These are phyloP conservation scores for Zanthoxylum bungeanum DNA, from an alignment of 345 rosid species.

Conservation along the genomic window DNA sequence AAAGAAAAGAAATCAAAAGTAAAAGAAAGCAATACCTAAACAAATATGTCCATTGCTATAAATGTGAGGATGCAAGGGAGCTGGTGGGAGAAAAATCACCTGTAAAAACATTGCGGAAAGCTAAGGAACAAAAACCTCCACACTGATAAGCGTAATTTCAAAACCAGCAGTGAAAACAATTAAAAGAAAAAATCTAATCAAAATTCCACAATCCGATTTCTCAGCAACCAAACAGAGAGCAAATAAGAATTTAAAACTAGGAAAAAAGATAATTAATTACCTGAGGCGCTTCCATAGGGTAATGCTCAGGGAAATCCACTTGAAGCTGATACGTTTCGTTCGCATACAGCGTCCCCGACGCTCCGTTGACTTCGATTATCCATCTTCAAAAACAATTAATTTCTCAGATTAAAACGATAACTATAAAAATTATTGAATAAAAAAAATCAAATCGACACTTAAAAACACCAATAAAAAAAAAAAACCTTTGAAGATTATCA, in stretches of 20 bases:
- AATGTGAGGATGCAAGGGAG: conserved; percentile 77
- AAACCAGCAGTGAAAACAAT: background rate
- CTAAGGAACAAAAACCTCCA: background rate
- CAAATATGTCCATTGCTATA: conserved; percentile 84
- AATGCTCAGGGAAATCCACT: conserved; percentile 74
- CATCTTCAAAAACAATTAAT: conserved; percentile 32
- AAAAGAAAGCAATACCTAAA: conserved; percentile 35
- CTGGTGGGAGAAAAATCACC: conserved; percentile 64
- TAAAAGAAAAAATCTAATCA: background rate
- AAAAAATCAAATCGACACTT: background rate
- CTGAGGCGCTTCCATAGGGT: conserved; percentile 85
- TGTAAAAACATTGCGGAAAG: conserved; percentile 22
- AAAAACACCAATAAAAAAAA: background rate
- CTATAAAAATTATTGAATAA: background rate
- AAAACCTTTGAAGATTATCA: conserved; percentile 58
- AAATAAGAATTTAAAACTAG: background rate
- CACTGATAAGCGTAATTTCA: background rate
- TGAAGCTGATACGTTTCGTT: conserved; percentile 75
- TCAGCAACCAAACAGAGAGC: background rate
- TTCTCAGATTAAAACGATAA: background rate
- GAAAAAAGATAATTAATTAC: conserved; percentile 14
- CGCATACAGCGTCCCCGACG: conserved; percentile 65
- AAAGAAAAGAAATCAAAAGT: background rate
- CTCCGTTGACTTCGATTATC: conserved; percentile 75
- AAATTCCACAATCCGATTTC: background rate